Conservation (phyloP, 1,284 basidiomycete species). For the Polyporus tsugae region DNA sequence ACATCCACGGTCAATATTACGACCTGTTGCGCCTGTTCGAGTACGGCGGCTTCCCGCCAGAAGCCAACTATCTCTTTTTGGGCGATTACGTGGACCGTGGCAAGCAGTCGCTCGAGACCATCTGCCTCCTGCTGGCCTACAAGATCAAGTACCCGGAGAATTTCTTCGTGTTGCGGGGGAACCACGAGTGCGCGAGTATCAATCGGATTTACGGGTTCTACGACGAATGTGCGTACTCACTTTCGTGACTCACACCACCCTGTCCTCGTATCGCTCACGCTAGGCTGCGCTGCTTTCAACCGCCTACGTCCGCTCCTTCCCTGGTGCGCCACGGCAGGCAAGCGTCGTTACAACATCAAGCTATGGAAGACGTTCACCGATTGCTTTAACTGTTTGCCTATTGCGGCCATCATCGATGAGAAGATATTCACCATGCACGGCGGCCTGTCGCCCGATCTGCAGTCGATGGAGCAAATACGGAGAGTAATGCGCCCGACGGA, state of each 20-base stretch:
- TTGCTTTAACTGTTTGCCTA: slow-evolving; percentile 96
- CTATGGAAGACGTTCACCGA: slow-evolving; percentile 98
- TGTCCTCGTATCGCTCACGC: slow-evolving; percentile 4
- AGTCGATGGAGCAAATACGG: slow-evolving; percentile 99
- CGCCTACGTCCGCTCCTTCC: slow-evolving; percentile 15
- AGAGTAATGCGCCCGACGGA: slow-evolving; percentile 99
- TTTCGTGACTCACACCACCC: slow-evolving; percentile 23
- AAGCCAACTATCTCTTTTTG: slow-evolving; percentile 96
- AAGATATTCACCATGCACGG: slow-evolving; percentile 98
- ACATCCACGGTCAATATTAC: slow-evolving; percentile 97
- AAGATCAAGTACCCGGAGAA: slow-evolving; percentile 99
- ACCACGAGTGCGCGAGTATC: slow-evolving; percentile 95
- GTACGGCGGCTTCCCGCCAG: slow-evolving; percentile 95
- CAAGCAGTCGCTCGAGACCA: slow-evolving; percentile 94
- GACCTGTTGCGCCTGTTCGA: slow-evolving; percentile 94
- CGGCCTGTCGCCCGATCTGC: slow-evolving; percentile 93
- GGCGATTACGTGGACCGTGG: slow-evolving; percentile 97
- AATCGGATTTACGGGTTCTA: slow-evolving; percentile 98
- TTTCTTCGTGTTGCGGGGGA: slow-evolving; percentile 95
- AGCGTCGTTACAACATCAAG: slow-evolving; percentile 98
- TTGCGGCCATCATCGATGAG: slow-evolving; percentile 96
- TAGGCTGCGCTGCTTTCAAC: slow-evolving; percentile 1
- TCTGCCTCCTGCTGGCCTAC: slow-evolving; percentile 90
- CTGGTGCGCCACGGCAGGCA: slow-evolving; percentile 62
- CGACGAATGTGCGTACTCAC: slow-evolving; percentile 83